phyloP scores from a whole-genome alignment of 2,329 filamentous ascomycete genomes.

The Epichloe sp. region DNA sequence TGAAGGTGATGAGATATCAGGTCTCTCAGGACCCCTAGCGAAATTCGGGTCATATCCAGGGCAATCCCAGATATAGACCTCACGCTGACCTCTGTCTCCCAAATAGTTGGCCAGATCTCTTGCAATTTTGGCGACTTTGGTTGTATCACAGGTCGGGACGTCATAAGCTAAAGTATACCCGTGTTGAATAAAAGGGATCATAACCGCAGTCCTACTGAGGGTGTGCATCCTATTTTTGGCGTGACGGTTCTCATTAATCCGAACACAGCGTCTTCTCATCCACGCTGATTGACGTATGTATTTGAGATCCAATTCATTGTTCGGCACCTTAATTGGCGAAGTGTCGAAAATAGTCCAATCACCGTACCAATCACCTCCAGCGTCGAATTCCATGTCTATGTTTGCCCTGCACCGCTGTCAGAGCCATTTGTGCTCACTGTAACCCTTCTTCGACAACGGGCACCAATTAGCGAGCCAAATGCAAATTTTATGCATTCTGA shows the following conservation, averaged over 20 bases:
- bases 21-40: background rate
- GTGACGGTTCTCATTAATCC: background rate
- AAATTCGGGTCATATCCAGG: background rate
- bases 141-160: no score
- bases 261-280: conserved; percentile 9
- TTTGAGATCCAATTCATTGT: conserved; percentile 5
- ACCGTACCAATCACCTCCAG: background rate
- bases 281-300: conserved; percentile 9
- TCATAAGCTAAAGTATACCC: no score
- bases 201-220: no score
- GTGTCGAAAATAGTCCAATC: background rate
- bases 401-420: background rate
- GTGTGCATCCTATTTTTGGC: no score
- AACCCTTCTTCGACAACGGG: background rate
- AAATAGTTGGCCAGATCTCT: background rate
- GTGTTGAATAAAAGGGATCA: no score
- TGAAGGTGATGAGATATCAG: background rate
- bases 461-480: no score
- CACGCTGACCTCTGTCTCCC: background rate
- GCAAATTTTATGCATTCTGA: conserved; percentile 9
- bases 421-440: background rate
- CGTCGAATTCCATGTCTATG: background rate
- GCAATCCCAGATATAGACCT: conserved; percentile 4
- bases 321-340: background rate
- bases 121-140: background rate